Conservation (phyloP, 2,329 filamentous ascomycete genomes). For the Penicillium frequentans region DNA sequence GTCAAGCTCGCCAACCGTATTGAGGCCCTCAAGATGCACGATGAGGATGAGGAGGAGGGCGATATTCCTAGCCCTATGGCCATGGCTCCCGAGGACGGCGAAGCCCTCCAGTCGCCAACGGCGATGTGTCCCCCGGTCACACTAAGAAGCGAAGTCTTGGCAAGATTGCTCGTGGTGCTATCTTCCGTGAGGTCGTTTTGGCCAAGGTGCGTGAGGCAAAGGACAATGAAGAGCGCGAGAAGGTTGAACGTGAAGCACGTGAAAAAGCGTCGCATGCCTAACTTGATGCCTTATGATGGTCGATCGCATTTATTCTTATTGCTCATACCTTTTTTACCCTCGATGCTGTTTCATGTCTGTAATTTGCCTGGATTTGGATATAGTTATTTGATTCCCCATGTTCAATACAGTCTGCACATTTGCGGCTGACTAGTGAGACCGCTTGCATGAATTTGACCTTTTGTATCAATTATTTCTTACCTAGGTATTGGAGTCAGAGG, state of each 20-base stretch:
- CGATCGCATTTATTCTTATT: background rate
- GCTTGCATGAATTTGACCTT: background rate
- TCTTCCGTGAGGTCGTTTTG: slow-evolving; percentile 91
- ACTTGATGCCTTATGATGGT: background rate
- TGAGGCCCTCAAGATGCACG: slow-evolving; percentile 88
- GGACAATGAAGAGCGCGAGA: slow-evolving; percentile 74
- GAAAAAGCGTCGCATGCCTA: slow-evolving; percentile 35
- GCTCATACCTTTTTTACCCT: background rate
- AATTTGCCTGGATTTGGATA: slow-evolving; percentile 27
- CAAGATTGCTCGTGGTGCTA: slow-evolving; percentile 64
- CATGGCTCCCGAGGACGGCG: slow-evolving; percentile 56
- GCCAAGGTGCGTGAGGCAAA: slow-evolving; percentile 93
- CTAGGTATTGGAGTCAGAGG: no score
- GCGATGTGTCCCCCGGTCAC: slow-evolving; percentile 16
- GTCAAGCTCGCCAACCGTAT: slow-evolving; percentile 96
- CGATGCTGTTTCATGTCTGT: slow-evolving; percentile 14
- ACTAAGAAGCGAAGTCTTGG: slow-evolving; percentile 56
- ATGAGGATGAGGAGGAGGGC: slow-evolving; percentile 80
- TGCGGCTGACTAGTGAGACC: background rate
- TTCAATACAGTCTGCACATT: slow-evolving; percentile 15
- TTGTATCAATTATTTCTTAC: background rate
- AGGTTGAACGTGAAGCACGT: slow-evolving; percentile 60
- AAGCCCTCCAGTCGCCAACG: slow-evolving; percentile 15
- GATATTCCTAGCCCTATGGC: slow-evolving; percentile 61
- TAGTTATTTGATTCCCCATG: slow-evolving; percentile 34